These are phyloP conservation scores for Funneliformis caledonium DNA, from an alignment of 371 early-diverging fungal species.

Conservation along the genomic window DNA sequence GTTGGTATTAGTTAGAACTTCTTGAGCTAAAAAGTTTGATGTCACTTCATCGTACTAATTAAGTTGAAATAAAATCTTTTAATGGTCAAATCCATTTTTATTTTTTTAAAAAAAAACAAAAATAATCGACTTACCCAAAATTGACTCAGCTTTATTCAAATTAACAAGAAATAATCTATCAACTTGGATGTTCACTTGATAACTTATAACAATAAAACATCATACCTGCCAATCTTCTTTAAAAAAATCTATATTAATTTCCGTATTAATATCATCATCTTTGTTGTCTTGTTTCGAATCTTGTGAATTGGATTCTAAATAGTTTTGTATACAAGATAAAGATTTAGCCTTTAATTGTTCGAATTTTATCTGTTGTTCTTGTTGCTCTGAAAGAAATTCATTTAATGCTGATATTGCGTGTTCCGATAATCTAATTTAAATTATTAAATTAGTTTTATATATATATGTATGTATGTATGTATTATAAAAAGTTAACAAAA, in stretches of 20 bases:
- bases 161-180: not conserved
- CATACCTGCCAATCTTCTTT: conserved; percentile 72
- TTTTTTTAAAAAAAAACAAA: no score
- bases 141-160: conserved; percentile 54
- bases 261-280: conserved; percentile 37
- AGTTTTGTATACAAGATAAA: conserved; percentile 52
- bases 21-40: conserved; percentile 55
- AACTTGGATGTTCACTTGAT: not conserved
- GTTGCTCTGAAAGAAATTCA: conserved; percentile 64
- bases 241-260: conserved; percentile 62
- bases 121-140: conserved; percentile 55
- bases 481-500: no score
- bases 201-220: not conserved
- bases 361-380: conserved; percentile 58
- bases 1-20: conserved; percentile 54
- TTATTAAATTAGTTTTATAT: not conserved
- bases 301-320: conserved; percentile 31
- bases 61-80: not conserved
- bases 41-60: conserved; percentile 62
- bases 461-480: no score
- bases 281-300: not conserved
- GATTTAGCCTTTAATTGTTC: conserved; percentile 58
- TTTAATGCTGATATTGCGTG: conserved; percentile 63
- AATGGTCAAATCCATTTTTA: no score
- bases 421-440: conserved; percentile 49